Evolutionary conservation across 23 red algal species (phyloP), one percentile per base, ranked within the genome.

Genomic region (Gracilaria vermiculophylla): DNA sequence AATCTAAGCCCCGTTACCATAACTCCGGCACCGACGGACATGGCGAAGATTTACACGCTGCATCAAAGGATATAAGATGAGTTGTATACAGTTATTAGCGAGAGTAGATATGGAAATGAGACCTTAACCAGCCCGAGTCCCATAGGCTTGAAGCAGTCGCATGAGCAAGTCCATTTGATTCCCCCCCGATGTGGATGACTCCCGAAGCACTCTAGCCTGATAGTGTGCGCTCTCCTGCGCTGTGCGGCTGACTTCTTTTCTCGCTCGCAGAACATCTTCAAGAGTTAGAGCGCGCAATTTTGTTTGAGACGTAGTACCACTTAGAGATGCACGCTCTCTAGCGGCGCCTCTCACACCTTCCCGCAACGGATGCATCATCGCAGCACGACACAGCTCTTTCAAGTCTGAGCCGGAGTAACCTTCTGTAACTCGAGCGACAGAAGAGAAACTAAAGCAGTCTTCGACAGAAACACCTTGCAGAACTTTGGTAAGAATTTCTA

Each of bases 361-460:
- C 6, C 92, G 82, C 24, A 99, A 21, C 23, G 93, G 88, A 21
- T 84, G 60, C 65, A 89, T 90, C 64, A 91, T 89, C 23, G 97
- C 92, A 12, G 88, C 86, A n/a, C 97, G 92, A 72, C 92, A 99
- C 17, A 99, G 71, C 66, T 99, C 97, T 41, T 93, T 93, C 51
- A 99, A 89, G 47, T 99, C 97, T 3, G 90, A 94, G 15, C 97
- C 97, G 5, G 97, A 96, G 37, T 93, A 99, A n/a, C 87, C 97
- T 15, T 80, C 77, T 28, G 97, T 96, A 31, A 81, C 83, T n/a
- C 47, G 12, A 11, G 97, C 97, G 27, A 95, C 45, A 7, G 34
- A 53, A 12, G 34, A 34, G 52, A 67, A 70, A 36, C 82, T 72
- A 62, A 95, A 94, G 49, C 16, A 37, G 10, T 78, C 43, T 62